Evolutionary conservation across 768 basidiomycete species (phyloP).

Genomic region (Tubosaeta sp.): DNA sequence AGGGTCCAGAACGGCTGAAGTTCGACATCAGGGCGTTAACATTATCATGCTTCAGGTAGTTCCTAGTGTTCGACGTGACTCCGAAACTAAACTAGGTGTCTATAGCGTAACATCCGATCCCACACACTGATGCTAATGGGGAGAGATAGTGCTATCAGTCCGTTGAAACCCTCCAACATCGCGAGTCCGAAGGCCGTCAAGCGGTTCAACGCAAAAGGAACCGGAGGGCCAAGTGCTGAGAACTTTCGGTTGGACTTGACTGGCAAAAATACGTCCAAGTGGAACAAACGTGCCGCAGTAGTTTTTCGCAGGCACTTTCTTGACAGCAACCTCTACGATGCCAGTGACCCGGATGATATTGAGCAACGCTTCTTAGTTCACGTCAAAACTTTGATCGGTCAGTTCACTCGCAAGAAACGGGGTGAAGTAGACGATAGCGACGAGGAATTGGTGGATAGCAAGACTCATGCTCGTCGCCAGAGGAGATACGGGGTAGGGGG

Average conservation of each 20-base stretch:
- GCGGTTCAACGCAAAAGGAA: not conserved
- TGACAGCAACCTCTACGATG: not conserved
- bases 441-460: not conserved
- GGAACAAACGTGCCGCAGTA: not conserved
- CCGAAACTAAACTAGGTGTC: not conserved
- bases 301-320: not conserved
- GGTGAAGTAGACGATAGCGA: not conserved
- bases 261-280: not conserved
- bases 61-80: not conserved
- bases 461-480: not conserved
- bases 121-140: not conserved
- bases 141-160: not conserved
- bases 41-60: not conserved
- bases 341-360: not conserved
- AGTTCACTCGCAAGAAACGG: not conserved
- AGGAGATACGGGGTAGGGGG: not conserved
- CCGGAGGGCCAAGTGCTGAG: not conserved
- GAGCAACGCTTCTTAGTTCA: not conserved
- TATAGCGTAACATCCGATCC: not conserved
- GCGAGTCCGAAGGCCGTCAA: not conserved
- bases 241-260: not conserved
- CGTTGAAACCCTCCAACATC: not conserved
- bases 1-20: not conserved
- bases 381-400: not conserved
- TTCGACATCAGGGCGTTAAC: not conserved